Evolutionary conservation across 176 grass and related monocot genomes (phyloP).

Genomic region (Melocanna baccifera): DNA sequence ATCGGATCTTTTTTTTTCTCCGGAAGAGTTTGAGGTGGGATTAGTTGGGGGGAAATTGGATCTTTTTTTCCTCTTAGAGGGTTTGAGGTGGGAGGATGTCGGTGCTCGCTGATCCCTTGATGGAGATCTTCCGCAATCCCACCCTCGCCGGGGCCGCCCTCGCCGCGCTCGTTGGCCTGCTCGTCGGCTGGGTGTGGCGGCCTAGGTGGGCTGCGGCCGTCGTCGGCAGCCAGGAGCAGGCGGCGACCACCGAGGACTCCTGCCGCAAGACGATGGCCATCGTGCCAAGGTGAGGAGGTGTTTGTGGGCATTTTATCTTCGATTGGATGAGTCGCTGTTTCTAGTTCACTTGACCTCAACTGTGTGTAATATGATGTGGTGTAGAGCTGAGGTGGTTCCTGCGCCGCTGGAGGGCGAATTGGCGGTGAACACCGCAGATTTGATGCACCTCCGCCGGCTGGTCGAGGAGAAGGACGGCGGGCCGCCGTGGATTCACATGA

Average conservation of each 20-base stretch:
- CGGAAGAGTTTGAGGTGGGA: no score
- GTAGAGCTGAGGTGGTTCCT: neutral
- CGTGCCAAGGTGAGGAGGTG: conserved; percentile 35
- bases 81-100: conserved; percentile 36
- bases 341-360: neutral
- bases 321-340: neutral
- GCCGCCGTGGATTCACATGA: conserved; percentile 74
- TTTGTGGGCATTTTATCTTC: neutral
- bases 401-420: conserved; percentile 11
- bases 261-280: neutral
- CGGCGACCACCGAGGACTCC: neutral
- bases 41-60: neutral
- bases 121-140: conserved; percentile 48
- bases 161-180: conserved; percentile 54
- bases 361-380: neutral
- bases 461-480: conserved; percentile 84
- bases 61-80: neutral
- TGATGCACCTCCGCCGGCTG: conserved; percentile 59
- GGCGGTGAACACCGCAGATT: conserved; percentile 50
- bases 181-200: conserved; percentile 85
- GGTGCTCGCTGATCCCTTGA: conserved; percentile 47
- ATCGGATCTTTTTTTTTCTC: neutral
- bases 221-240: neutral
- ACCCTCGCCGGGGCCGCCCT: conserved; percentile 41
- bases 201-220: conserved; percentile 57